Percentiles rank a stretch among this genome's conserved stretches.
Evolutionary conservation across 345 rosid genomes (phyloP).

Genomic region (Pelargonium nanum): DNA sequence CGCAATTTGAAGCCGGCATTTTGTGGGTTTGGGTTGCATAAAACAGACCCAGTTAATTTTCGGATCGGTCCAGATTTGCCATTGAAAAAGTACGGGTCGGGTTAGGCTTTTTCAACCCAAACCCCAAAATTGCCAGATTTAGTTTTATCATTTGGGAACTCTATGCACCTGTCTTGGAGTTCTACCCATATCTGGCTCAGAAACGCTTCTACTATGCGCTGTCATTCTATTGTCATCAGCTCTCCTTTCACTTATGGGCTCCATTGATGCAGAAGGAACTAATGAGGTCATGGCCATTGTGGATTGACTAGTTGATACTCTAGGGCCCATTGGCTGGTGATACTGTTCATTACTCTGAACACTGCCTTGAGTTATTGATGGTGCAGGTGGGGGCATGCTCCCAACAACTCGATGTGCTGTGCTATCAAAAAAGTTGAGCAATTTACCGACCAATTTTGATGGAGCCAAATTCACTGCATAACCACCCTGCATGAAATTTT

Average conservation of each 20-base stretch:
- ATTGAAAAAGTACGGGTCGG: too few relatives aligned
- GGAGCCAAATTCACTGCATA: conserved; percentile 62
- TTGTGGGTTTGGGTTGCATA: too few relatives aligned
- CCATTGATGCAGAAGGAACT: conserved; percentile 64
- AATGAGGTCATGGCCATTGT: conserved; percentile 66
- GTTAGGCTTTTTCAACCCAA: too few relatives aligned
- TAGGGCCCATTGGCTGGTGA: conserved; percentile 30
- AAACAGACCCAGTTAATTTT: too few relatives aligned
- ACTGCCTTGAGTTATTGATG: conserved; percentile 32
- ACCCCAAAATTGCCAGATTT: background rate
- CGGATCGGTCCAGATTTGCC: too few relatives aligned
- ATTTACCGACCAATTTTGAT: conserved; percentile 56
- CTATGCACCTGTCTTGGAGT: conserved; percentile 59
- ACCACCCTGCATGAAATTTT: conserved; percentile 51
- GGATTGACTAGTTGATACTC: conserved; percentile 65
- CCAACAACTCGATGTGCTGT: conserved; percentile 85
- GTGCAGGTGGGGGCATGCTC: conserved; percentile 53
- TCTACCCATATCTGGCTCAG: conserved; percentile 76
- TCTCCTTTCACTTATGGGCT: conserved; percentile 56
- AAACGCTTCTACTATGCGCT: conserved; percentile 61
- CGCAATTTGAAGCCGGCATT: background rate
- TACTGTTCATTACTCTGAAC: conserved; percentile 29
- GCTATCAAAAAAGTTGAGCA: conserved; percentile 70
- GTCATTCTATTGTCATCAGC: conserved; percentile 52
- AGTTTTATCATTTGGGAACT: background rate